Evolutionary conservation across 352 stramenopile genomes (phyloP), one percentile per base, ranked within the genome.

Genomic region (Phytophthora multivora): DNA sequence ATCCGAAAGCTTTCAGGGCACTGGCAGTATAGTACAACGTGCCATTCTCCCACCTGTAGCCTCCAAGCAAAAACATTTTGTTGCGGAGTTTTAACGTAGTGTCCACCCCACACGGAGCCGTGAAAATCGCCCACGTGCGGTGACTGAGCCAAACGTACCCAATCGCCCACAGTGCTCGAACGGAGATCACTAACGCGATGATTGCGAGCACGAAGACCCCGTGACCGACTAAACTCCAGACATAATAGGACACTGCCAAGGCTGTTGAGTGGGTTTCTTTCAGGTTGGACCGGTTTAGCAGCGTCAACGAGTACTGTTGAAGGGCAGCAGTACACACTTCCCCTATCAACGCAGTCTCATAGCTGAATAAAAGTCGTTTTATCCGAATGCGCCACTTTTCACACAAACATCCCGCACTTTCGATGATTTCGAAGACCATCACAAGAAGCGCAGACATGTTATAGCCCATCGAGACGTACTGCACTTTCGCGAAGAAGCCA

Each of bases 401-500:
- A 18, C 30, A 11, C 15, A 71, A n/a, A 9, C 40, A 67, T 0
- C 15, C 43, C 0, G 50, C 55, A 7, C 15, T 54, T 40, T 73
- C 65, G 16, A 69, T 23, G 15, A 73, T 59, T 21, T 62, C 59
- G 21, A 69, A 73, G 9, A 66, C 18, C 41, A 73, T 21, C 31
- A 66, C 42, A 15, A 73, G 16, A 2, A 73, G 6, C 3, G 47
- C 40, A 15, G 49, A 58, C n/a, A 73, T 25, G 33, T 69, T 73
- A 42, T 69, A 73, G 2, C 59, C 59, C 31, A 73, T 39, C 6
- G 65, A 73, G 0, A 62, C 46, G n/a, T 69, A 69, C 43, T 69
- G 64, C 1, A 60, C 11, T 11, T 58, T 61, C 0, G 53, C 55
- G 6, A 36, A 4, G 16, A 59, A 25, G 18, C 59, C 53, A 19